Percentiles rank a stretch among this genome's conserved stretches.
These are phyloP conservation scores for Trypanosoma melophagium DNA, from an alignment of 208 protist species.

Conservation along the genomic window DNA sequence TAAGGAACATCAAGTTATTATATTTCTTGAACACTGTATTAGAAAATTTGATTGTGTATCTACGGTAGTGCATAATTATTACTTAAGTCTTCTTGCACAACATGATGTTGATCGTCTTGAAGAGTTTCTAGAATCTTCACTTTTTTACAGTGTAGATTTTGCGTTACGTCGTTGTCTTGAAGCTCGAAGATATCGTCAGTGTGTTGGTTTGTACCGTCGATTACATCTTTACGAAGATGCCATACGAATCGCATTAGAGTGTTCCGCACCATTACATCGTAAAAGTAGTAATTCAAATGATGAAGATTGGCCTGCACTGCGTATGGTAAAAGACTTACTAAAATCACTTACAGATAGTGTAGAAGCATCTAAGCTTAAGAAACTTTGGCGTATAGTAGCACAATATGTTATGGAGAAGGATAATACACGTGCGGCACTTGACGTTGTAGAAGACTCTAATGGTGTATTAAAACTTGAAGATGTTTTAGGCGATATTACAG, in stretches of 20 bases:
- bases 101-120: constrained; percentile 70
- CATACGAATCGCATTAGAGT: constrained; percentile 81
- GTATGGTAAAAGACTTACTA: constrained; percentile 65
- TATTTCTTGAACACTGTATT: constrained; percentile 92
- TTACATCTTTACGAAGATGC: constrained; percentile 95
- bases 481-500: constrained; percentile 92
- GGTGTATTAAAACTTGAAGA: constrained; percentile 93
- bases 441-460: constrained; percentile 64
- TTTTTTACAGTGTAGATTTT: constrained; percentile 89
- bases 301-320: constrained; percentile 53
- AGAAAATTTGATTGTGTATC: constrained; percentile 78
- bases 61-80: constrained; percentile 93
- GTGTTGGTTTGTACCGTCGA: constrained; percentile 90
- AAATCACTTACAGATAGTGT: constrained; percentile 61
- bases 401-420: constrained; percentile 81
- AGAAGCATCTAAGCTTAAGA: constrained; percentile 75
- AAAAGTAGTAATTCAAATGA: neutral
- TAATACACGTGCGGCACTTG: constrained; percentile 78
- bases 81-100: constrained; percentile 90
- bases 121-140: constrained; percentile 72
- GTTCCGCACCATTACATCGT: constrained; percentile 4
- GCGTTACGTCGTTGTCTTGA: constrained; percentile 90
- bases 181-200: constrained; percentile 57
- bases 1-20: constrained; percentile 89
- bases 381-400: constrained; percentile 93